Base-by-base conservation (phyloP, 176 grass and related monocot genomes). In the Cymbopogon citratus region DNA sequence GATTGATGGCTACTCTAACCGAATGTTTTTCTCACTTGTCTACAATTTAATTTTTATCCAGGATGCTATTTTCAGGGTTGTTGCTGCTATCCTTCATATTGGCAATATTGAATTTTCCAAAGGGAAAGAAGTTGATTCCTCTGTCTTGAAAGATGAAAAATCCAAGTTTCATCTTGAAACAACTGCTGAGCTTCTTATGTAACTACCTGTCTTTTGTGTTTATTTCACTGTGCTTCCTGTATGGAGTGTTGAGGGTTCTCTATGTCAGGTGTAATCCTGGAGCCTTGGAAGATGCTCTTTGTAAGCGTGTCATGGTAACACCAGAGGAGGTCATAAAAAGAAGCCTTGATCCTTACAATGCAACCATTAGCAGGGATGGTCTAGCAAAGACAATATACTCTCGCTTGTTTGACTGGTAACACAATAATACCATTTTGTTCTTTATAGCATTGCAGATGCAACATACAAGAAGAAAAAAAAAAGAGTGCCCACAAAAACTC, bases 361-460 rank as follows among this genome's bases (percentile, higher is more conserved):
- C 96, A 83, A 91, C 91, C 80, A 68, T 99, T 65, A 99, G 96
- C 77, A 92, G 96, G 85, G 96, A 99, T 76, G 96, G 96, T 86
- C 87, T 99, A 74, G 96, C 96, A 65, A 99, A 99, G 71, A 95
- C 96, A 3, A 85, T 99, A 91, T 99, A 99, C 79, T 99, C 96
- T 68, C 93, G 93, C 69, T 93, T 99, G 59, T 99, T 99, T 86
- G 96, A 99, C 87, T 99, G 96, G 96, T 99, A 99, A 92, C 75
- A 78, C 35, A 72, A 56, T 83, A 49, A 54, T 81, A 23, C 4
- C 52, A 36, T 88, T 34, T 62, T 48, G 51, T 88, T 75, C 46
- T 85, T 77, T 63, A 62, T 64, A 61, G 45, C 51, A 83, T 68
- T 29, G n/a, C 4, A 36, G 35, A 36, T 27, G 67, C 29, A 76